Evolutionary conservation across 345 rosid genomes (phyloP).

Genomic region (Kernera saxatilis): DNA sequence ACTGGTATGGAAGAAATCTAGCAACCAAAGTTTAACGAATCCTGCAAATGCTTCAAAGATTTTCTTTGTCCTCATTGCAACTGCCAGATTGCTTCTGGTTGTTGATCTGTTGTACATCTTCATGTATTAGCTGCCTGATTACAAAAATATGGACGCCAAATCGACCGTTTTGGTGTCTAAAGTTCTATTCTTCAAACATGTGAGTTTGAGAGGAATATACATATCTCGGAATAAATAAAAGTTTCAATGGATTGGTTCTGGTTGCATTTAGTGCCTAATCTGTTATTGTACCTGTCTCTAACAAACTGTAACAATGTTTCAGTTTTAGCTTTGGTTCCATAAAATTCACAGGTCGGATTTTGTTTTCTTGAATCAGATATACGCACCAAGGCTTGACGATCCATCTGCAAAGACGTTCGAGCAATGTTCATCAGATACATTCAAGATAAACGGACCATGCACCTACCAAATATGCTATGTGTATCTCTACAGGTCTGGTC

Average conservation of each 20-base stretch:
- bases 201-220: neutral
- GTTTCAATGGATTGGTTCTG: neutral
- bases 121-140: neutral
- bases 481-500: constrained; percentile 72
- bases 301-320: neutral
- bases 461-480: constrained; percentile 65
- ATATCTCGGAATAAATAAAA: neutral
- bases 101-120: neutral
- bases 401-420: constrained; percentile 56
- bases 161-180: neutral
- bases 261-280: neutral
- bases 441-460: constrained; percentile 68
- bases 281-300: neutral
- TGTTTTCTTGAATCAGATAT: constrained; percentile 44
- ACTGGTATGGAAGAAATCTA: neutral
- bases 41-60: neutral
- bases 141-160: neutral
- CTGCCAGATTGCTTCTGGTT: neutral
- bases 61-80: neutral
- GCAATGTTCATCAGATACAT: constrained; percentile 74
- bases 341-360: neutral
- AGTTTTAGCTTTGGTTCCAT: neutral
- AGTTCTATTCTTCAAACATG: neutral
- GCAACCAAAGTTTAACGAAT: neutral
- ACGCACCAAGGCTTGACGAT: constrained; percentile 74